Conservation (phyloP, 108 stramenopile genomes). For the Aurantiochytrium sp. region DNA sequence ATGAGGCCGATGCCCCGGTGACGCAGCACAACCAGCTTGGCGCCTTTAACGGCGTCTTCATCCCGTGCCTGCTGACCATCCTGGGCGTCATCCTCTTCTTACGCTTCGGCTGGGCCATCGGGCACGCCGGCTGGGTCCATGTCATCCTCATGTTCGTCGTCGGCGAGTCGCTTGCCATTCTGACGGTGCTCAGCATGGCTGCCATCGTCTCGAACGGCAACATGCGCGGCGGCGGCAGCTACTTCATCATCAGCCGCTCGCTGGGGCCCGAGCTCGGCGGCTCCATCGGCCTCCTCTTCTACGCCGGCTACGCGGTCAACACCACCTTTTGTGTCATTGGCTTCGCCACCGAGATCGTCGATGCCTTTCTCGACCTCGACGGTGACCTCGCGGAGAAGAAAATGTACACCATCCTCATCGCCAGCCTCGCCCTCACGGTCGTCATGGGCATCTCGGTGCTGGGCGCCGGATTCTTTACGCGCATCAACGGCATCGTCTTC, state of each 20-base stretch:
- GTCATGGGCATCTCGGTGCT: background rate
- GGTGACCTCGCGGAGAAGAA: background rate
- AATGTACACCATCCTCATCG: background rate
- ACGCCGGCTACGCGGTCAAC: background rate
- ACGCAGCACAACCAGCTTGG: background rate
- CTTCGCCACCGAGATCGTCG: conserved; percentile 31
- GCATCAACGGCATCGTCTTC: conserved; percentile 20
- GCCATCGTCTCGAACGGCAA: conserved; percentile 32
- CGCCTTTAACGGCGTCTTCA: conserved; percentile 17
- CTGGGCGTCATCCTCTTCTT: conserved; percentile 37
- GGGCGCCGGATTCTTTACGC: conserved; percentile 13
- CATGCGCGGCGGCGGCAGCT: conserved; percentile 23
- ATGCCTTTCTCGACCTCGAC: background rate
- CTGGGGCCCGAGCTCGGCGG: conserved; percentile 44
- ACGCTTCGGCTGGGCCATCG: conserved; percentile 11
- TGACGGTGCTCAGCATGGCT: conserved; percentile 18
- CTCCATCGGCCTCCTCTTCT: conserved; percentile 31
- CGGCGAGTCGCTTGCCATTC: background rate
- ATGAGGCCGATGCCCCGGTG: background rate
- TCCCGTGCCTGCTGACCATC: conserved; percentile 33
- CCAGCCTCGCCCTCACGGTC: background rate
- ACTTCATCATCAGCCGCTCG: conserved; percentile 36
- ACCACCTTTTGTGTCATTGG: conserved; percentile 34
- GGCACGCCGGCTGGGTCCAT: conserved; percentile 12
- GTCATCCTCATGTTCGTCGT: conserved; percentile 17